Percentiles rank a stretch among this genome's conserved stretches.
phyloP scores from a whole-genome alignment of 176 grass and related monocot genomes.

The Urochloa ruziziensis region DNA sequence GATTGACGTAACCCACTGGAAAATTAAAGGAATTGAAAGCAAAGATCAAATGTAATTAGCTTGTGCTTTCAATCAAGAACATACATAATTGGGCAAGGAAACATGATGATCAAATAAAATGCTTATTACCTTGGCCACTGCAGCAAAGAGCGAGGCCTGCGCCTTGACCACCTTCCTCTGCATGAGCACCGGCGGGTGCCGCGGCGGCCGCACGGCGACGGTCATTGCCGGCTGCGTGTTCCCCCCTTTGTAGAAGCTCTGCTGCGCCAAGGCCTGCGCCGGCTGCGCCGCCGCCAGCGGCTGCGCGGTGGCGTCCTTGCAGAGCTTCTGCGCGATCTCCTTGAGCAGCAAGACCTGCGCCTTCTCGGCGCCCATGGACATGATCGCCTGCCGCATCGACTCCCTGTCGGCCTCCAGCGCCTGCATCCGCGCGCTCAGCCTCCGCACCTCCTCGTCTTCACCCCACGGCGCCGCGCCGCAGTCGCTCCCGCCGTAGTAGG shows the following conservation, averaged over 20 bases:
- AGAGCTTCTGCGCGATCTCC: conserved; percentile 86
- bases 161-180: conserved; percentile 58
- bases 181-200: conserved; percentile 20
- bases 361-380: conserved; percentile 66
- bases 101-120: too few species aligned
- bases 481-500: conserved; percentile 9
- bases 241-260: conserved; percentile 25
- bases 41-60: background rate
- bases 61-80: too few species aligned
- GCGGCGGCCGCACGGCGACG: conserved; percentile 13
- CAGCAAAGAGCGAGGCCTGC: conserved; percentile 29
- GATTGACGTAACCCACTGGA: conserved; percentile 64
- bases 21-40: conserved; percentile 1
- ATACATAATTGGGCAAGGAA: too few species aligned
- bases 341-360: conserved; percentile 68
- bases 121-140: conserved; percentile 53
- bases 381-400: conserved; percentile 73
- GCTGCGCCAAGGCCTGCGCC: conserved; percentile 4
- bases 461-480: conserved; percentile 11
- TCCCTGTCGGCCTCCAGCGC: conserved; percentile 79
- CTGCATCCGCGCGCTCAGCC: conserved; percentile 58
- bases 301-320: conserved; percentile 53
- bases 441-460: conserved; percentile 64
- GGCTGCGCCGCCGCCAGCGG: too few species aligned
- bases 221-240: conserved; percentile 11